Conservation (phyloP, 371 early-diverging fungal species). For the Mucor saturninus region DNA sequence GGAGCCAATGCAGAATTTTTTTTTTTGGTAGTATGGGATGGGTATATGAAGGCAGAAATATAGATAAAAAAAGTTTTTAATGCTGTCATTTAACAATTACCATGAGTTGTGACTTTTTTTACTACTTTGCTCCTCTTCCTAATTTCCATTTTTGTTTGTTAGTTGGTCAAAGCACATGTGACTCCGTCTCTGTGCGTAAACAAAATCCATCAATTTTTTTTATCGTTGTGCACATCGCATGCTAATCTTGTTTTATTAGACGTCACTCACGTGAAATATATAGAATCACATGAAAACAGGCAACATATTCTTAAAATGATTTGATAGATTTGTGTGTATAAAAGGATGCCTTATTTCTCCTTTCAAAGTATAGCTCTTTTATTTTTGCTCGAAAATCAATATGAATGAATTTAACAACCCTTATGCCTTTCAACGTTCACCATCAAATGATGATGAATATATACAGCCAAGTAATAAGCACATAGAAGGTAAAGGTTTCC, state of each 20-base stretch:
- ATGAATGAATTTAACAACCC: no score
- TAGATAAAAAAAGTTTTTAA: no score
- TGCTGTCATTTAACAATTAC: no score
- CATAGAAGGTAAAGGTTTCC: neutral
- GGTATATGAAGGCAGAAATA: no score
- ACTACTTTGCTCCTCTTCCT: neutral
- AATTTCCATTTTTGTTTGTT: neutral
- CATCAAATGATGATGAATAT: neutral
- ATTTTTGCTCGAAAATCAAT: neutral
- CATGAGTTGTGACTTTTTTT: no score
- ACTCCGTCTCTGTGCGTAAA: slow-evolving; percentile 2
- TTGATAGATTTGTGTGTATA: neutral
- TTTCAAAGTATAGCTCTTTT: neutral
- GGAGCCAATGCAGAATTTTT: no score
- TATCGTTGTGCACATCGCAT: slow-evolving; percentile 18
- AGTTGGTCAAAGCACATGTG: slow-evolving; percentile 16
- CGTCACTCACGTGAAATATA: slow-evolving; percentile 16
- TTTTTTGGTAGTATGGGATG: no score
- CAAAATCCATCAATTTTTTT: slow-evolving; percentile 1
- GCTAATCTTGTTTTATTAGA: slow-evolving; percentile 12
- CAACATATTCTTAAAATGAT: slow-evolving; percentile 5
- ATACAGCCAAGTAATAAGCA: neutral
- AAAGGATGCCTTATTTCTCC: neutral
- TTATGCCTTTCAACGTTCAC: neutral
- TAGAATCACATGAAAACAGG: slow-evolving; percentile 1